Evolutionary conservation across 352 stramenopile species (phyloP), one percentile per base, ranked within the genome.

Genomic region (Phytophthora niederhauseri): DNA sequence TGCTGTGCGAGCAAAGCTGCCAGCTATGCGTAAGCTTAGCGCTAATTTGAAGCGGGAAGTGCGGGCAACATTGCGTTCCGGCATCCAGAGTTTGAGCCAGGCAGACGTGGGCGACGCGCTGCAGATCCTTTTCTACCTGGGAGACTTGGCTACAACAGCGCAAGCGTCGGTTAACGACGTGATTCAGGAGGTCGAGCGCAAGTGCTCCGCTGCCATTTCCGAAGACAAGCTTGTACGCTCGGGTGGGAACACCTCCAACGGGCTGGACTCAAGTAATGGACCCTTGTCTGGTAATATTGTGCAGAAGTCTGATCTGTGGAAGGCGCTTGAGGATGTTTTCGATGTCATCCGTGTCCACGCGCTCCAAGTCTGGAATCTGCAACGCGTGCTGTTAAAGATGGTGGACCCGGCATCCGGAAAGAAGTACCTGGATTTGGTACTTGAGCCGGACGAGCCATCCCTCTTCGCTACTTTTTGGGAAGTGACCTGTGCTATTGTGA

Each of bases 401-500:
- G 41, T 81, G 15, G 85, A 91, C 24, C 36, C 76, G 8, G 50
- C 52, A 24, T 78, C 80, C 11, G 66, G 72, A 11, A 77, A 78
- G 51, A 83, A 70, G 49, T 95, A 92, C 57, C 60, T 94, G 22
- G 84, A 92, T 46, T 43, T 94, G 45, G 84, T 96, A 6, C 77
- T 95, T 19, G 73, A 85, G 26, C 70, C 69, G 22, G 87, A 95
- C 61, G 89, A 96, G 53, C 87, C 85, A 41, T 91, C 81, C 22
- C 75, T 96, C 36, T 93, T 95, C 49, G 78, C 77, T 38, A 96
- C 85, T 19, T 96, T 94, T 57, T 96, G 89, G 89, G 87, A 96
- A 30, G 89, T 96, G 17, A 90, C 77, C 22, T 90, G 85, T 46
- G 89, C 85, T 12, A 90, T 96, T 38, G 59, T 94, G 17, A 76